phyloP scores from a whole-genome alignment of 306 rosid species.

The Psophocarpus tetragonolobus region DNA sequence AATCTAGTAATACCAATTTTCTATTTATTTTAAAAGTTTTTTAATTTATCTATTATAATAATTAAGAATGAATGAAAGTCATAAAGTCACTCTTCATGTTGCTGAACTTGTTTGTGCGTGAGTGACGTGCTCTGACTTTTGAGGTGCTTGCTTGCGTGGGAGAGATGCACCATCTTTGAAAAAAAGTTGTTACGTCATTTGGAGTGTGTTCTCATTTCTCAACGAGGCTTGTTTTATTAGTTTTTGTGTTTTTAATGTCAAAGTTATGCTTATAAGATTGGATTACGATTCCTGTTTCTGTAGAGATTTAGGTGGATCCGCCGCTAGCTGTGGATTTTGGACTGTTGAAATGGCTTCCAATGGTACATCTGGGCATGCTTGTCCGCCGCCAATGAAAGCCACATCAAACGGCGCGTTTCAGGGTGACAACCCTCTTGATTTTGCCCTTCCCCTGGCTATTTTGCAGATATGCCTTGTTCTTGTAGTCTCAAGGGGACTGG shows the following conservation, averaged over 20 bases:
- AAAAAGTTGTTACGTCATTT: conserved; percentile 14
- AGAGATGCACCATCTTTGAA: background rate
- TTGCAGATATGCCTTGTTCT: conserved; percentile 53
- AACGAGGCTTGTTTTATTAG: background rate
- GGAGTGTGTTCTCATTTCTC: conserved; percentile 4
- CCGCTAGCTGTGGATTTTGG: conserved; percentile 9
- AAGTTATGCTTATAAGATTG: background rate
- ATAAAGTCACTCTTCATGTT: no score
- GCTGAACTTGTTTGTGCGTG: background rate
- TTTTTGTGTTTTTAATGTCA: background rate
- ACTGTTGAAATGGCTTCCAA: conserved; percentile 49
- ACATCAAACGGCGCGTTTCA: conserved; percentile 82
- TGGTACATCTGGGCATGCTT: conserved; percentile 35
- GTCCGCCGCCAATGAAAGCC: conserved; percentile 65
- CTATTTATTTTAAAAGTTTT: no score
- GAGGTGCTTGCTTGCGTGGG: no score
- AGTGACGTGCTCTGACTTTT: background rate
- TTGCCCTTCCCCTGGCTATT: conserved; percentile 68
- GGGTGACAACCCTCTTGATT: conserved; percentile 86
- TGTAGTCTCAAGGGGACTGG: conserved; percentile 47
- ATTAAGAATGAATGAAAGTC: no score
- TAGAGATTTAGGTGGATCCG: conserved; percentile 36
- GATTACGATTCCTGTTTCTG: conserved; percentile 2
- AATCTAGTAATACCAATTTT: no score
- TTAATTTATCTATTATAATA: no score